These are phyloP conservation scores for Macadamia integrifolia DNA, from an alignment of 164 flowering plant genomes.

Conservation along the genomic window DNA sequence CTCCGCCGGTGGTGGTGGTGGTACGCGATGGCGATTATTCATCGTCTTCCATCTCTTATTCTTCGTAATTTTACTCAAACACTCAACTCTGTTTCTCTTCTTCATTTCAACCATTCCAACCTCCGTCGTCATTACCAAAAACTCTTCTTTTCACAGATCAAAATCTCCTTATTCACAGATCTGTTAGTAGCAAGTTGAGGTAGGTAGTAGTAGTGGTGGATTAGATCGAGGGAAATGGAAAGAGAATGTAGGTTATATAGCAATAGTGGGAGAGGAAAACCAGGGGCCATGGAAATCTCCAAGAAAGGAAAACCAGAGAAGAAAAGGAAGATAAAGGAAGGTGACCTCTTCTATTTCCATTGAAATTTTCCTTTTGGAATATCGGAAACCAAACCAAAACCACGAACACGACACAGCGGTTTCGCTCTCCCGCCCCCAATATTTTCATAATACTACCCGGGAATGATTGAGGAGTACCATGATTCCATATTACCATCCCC, in stretches of 20 bases:
- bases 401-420: not conserved
- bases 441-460: not conserved
- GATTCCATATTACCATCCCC: too few relatives aligned
- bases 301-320: slow-evolving; percentile 8
- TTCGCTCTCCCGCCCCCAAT: slow-evolving; percentile 6
- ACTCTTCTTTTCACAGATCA: not conserved
- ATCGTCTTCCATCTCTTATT: too few relatives aligned
- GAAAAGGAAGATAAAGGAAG: not conserved
- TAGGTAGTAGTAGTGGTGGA: not conserved
- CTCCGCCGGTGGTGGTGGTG: too few relatives aligned
- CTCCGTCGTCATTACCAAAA: not conserved
- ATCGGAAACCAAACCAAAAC: not conserved
- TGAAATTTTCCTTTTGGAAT: too few relatives aligned
- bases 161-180: not conserved
- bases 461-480: too few relatives aligned
- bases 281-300: slow-evolving; percentile 17
- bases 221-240: not conserved
- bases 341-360: too few relatives aligned
- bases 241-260: not conserved
- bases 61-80: too few relatives aligned
- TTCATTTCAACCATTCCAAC: too few relatives aligned
- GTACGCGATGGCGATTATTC: too few relatives aligned
- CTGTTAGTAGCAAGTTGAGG: not conserved
- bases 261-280: slow-evolving; percentile 11
- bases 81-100: too few relatives aligned